Percentiles rank a stretch among this genome's conserved stretches.
phyloP scores from a whole-genome alignment of 2,329 filamentous ascomycete species.

The Metarhizium anisopliae region DNA sequence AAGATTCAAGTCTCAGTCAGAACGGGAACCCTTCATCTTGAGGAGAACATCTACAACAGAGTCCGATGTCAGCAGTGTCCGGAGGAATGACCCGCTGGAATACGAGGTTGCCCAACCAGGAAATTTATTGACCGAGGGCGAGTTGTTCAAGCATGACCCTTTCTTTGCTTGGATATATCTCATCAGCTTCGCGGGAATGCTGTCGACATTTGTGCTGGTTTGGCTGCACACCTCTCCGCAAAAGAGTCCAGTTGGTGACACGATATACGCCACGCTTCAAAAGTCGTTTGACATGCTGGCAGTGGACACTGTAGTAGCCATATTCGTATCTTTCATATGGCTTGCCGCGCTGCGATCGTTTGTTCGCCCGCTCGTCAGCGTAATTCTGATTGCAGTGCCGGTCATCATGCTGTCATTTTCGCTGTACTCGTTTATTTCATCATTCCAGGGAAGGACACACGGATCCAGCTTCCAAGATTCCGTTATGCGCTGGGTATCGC shows the following conservation, averaged over 20 bases:
- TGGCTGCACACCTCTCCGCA: conserved; percentile 76
- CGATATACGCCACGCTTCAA: conserved; percentile 82
- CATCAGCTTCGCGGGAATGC: conserved; percentile 72
- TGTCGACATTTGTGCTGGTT: conserved; percentile 82
- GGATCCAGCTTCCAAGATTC: conserved; percentile 78
- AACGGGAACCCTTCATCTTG: conserved; percentile 29
- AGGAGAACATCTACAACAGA: conserved; percentile 35
- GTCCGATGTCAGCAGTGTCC: conserved; percentile 34
- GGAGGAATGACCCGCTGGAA: conserved; percentile 28
- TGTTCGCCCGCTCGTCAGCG: conserved; percentile 70
- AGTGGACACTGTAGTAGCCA: conserved; percentile 82
- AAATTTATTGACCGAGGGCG: conserved; percentile 49
- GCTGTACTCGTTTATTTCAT: conserved; percentile 83
- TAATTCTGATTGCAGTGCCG: conserved; percentile 77
- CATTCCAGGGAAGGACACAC: conserved; percentile 68
- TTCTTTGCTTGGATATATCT: conserved; percentile 91
- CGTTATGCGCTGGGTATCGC: conserved; percentile 78
- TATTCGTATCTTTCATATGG: conserved; percentile 85
- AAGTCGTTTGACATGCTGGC: conserved; percentile 84
- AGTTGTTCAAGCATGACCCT: conserved; percentile 73
- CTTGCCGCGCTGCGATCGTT: conserved; percentile 81
- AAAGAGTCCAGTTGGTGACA: conserved; percentile 75
- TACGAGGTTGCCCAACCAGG: conserved; percentile 27
- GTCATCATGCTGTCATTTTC: conserved; percentile 82
- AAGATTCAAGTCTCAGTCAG: conserved; percentile 37